These are phyloP conservation scores for Chrysochromulina tobinii DNA, from an alignment of 78 protist genomes.

Conservation along the genomic window DNA sequence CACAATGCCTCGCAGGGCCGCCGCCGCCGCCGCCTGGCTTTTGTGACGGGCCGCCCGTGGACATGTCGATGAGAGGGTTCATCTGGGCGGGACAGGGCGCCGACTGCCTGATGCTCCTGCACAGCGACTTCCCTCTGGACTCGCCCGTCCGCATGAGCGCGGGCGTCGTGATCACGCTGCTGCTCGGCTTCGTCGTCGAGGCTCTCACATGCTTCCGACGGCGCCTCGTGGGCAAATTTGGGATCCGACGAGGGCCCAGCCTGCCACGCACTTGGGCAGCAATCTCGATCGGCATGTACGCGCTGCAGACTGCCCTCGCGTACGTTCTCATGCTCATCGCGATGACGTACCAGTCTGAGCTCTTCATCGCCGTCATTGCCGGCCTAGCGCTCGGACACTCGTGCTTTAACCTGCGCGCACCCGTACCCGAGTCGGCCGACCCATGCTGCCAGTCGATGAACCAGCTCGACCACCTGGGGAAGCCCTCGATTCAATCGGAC, in stretches of 20 bases:
- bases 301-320: not conserved
- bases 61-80: too few relatives aligned
- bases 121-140: not conserved
- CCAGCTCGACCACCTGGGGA: too few relatives aligned
- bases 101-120: too few relatives aligned
- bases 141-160: not conserved
- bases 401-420: not conserved
- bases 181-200: not conserved
- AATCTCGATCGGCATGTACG: not conserved
- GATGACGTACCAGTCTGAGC: not conserved
- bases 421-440: not conserved
- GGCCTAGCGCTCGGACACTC: not conserved
- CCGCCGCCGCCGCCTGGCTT: too few relatives aligned
- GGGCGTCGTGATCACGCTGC: not conserved
- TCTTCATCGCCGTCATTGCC: not conserved
- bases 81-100: too few relatives aligned
- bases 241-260: not conserved
- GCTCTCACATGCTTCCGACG: not conserved
- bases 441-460: not conserved
- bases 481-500: too few relatives aligned
- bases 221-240: too few relatives aligned
- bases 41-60: too few relatives aligned
- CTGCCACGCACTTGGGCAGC: not conserved
- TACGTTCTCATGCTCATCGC: conserved; percentile 11
- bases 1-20: too few relatives aligned